Percentiles rank a stretch among this genome's conserved stretches.
phyloP scores from a whole-genome alignment of 495 filamentous ascomycete genomes.

The Aspergillus baeticus region DNA sequence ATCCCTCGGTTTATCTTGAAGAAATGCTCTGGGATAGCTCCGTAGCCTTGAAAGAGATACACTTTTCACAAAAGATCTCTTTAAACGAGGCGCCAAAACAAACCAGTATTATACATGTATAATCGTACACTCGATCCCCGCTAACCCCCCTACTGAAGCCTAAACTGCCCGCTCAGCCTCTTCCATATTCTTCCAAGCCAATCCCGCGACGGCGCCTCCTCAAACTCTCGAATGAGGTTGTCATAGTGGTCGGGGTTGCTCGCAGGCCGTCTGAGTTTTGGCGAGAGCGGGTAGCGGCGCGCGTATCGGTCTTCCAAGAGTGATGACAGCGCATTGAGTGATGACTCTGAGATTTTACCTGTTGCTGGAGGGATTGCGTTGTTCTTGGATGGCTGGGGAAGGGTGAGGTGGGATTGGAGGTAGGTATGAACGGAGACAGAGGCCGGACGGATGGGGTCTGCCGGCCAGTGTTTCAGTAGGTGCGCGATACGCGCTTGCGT shows the following conservation, averaged over 20 bases:
- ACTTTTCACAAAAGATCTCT: too few species aligned
- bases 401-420: conserved; percentile 60
- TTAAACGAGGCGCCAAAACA: too few species aligned
- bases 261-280: conserved; percentile 61
- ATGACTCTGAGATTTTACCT: conserved; percentile 52
- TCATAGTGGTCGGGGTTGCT: conserved; percentile 78
- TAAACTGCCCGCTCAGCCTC: conserved; percentile 62
- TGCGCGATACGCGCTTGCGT: conserved; percentile 55
- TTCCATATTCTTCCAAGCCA: conserved; percentile 55
- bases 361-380: conserved; percentile 18
- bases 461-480: conserved; percentile 73
- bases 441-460: conserved; percentile 73
- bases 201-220: conserved; percentile 64
- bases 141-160: conserved; percentile 55
- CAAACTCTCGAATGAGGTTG: conserved; percentile 67
- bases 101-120: neutral
- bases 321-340: conserved; percentile 69
- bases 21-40: too few species aligned
- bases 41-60: too few species aligned
- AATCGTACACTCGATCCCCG: neutral
- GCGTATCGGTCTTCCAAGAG: conserved; percentile 74
- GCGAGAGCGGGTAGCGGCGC: conserved; percentile 63
- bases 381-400: conserved; percentile 17
- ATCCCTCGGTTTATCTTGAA: too few species aligned
- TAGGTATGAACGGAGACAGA: conserved; percentile 68